phyloP scores from a whole-genome alignment of 495 filamentous ascomycete species.

The Melanomma pulvis-pyrius region DNA sequence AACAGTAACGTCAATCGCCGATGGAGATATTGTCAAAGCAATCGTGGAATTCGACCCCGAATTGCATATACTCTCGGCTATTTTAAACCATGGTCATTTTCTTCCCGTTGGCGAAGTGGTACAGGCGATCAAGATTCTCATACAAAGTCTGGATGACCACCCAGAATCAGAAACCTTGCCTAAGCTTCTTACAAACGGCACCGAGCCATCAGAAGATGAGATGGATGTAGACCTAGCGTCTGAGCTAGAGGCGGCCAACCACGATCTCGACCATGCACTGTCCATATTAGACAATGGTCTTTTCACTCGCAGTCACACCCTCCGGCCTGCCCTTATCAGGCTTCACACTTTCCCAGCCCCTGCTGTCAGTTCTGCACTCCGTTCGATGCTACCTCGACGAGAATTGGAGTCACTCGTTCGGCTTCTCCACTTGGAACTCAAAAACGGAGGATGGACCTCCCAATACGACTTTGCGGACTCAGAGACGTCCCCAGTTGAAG shows the following conservation, averaged over 20 bases:
- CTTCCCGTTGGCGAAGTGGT: conserved; percentile 50
- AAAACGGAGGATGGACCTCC: conserved; percentile 68
- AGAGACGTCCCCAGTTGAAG: conserved; percentile 41
- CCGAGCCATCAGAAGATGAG: conserved; percentile 13
- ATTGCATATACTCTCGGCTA: conserved; percentile 41
- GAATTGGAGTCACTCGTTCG: conserved; percentile 75
- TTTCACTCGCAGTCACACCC: conserved; percentile 34
- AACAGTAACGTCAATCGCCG: conserved; percentile 6
- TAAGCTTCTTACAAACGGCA: conserved; percentile 36
- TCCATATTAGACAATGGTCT: conserved; percentile 42
- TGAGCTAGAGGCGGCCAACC: conserved; percentile 40
- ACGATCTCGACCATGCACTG: conserved; percentile 43
- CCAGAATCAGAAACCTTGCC: background rate
- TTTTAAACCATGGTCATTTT: conserved; percentile 38
- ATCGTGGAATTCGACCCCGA: conserved; percentile 44
- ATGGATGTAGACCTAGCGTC: conserved; percentile 35
- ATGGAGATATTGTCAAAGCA: conserved; percentile 43
- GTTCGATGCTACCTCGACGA: conserved; percentile 62
- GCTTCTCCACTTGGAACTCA: conserved; percentile 68
- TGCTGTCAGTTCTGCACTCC: conserved; percentile 63
- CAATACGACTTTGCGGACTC: conserved; percentile 58
- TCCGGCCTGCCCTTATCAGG: conserved; percentile 57
- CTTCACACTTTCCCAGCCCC: conserved; percentile 64
- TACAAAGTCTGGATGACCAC: conserved; percentile 42
- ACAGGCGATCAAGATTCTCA: conserved; percentile 44